Base-by-base conservation (phyloP, 2,329 filamentous ascomycete species). In the Aspergillus viridinutans region DNA sequence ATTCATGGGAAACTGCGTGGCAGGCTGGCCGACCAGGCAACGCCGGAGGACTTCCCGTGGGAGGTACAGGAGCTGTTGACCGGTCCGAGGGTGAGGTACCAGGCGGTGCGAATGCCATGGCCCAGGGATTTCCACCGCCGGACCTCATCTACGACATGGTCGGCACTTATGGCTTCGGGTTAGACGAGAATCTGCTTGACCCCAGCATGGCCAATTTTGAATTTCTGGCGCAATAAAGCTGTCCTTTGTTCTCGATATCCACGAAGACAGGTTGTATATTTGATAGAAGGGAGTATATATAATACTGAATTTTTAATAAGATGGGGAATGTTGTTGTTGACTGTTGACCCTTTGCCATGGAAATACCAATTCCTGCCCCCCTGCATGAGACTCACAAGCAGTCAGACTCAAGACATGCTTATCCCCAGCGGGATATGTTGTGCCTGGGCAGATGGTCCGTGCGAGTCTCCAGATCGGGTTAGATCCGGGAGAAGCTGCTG, bases 71-170 rank as follows among this genome's bases (percentile, higher is more conserved):
- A 53, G 49, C 53, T 1, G 50, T 59, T 4, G 64, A 67, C 32
- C 56, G 62, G 17, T 5, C 53, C 3, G 63, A 62, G 6, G 60
- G 62, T 32, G 70, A 73, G 3, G 66, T 74, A n/a, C 72, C 72
- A n/a, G 73, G 72, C 10, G 73, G 73, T 23, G 69, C 72, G 12
- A 75, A 75, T 57, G 72, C 72, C 2, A 74, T 75, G 72, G 72
- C 72, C 1, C 73, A 75, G 54, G 72, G 72, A 7, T 74, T 74
- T 47, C 73, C 73, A 6, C 72, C 74, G 3, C 73, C 73, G 7
- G 73, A 76, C 59, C 55, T 76, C 58, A 75, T 76, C 38, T 76
- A 75, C 57, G 72, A 74, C 49, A 76, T 76, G 74, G 73, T 76
- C n/a, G 74, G 74, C 20, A 75, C 74, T 17, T 76, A 76, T 62